phyloP scores from a whole-genome alignment of 495 filamentous ascomycete species.

The Geopyxis carbonaria region DNA sequence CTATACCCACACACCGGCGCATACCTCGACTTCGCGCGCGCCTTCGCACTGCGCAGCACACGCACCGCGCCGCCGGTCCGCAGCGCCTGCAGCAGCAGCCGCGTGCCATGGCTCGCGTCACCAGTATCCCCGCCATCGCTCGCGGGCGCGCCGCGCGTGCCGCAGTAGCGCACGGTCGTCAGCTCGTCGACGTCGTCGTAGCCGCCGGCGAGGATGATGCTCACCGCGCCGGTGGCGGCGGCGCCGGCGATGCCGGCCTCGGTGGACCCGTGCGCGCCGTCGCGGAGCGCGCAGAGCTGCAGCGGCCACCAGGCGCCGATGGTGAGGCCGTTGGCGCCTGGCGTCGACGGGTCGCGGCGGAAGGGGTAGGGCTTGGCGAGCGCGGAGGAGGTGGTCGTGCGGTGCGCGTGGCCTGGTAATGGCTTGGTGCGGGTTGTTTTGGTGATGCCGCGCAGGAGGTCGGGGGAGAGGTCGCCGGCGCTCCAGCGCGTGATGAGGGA shows the following conservation, averaged over 20 bases:
- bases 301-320: conserved; percentile 40
- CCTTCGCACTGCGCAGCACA: too few species aligned
- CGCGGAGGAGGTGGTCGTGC: background rate
- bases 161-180: conserved; percentile 33
- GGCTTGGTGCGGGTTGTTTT: background rate
- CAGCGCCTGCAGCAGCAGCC: too few species aligned
- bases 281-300: conserved; percentile 32
- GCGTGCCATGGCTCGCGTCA: too few species aligned
- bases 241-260: conserved; percentile 31
- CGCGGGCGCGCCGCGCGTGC: conserved; percentile 32
- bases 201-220: background rate
- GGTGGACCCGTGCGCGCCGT: conserved; percentile 35
- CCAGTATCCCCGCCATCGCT: too few species aligned
- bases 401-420: too few species aligned
- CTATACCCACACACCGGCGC: too few species aligned
- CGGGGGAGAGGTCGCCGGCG: conserved; percentile 27
- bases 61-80: too few species aligned
- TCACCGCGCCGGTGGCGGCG: conserved; percentile 27
- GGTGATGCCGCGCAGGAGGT: conserved; percentile 35
- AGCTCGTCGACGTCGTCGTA: conserved; percentile 14
- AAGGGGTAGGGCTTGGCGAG: conserved; percentile 25
- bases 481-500: conserved; percentile 26
- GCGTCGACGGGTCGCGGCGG: conserved; percentile 21
- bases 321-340: conserved; percentile 30
- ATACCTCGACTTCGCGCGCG: too few species aligned